Evolutionary conservation across 73 alveolate species (phyloP).

Genomic region (Breviolum minutum): DNA sequence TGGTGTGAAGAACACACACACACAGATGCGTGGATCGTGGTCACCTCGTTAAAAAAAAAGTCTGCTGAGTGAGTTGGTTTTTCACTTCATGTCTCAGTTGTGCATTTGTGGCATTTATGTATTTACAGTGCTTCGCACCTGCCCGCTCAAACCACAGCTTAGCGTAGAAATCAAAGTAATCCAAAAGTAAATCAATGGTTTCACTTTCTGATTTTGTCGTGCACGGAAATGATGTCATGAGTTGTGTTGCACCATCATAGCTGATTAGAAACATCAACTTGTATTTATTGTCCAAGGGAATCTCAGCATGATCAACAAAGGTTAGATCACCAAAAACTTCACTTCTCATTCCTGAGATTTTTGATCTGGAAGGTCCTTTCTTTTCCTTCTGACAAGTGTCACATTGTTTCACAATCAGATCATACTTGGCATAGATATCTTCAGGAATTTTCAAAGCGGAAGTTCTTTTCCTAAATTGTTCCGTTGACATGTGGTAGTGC

Average conservation of each 20-base stretch:
- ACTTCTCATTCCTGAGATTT: neutral
- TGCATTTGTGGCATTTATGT: too few relatives aligned
- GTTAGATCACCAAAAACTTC: slow-evolving; percentile 13
- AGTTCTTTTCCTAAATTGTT: neutral
- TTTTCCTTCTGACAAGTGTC: neutral
- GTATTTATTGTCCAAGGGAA: neutral
- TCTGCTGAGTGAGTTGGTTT: too few relatives aligned
- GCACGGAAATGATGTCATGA: neutral
- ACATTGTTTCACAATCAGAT: neutral
- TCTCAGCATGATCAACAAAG: neutral
- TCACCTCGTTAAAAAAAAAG: too few relatives aligned
- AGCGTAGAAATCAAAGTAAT: neutral
- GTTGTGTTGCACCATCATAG: neutral
- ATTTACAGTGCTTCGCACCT: too few relatives aligned
- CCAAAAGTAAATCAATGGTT: neutral
- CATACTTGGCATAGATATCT: neutral
- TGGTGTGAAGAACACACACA: too few relatives aligned
- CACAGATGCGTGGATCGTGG: too few relatives aligned
- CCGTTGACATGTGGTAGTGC: too few relatives aligned
- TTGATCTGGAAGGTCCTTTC: neutral
- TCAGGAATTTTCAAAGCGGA: neutral
- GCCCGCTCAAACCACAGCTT: too few relatives aligned
- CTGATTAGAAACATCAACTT: neutral
- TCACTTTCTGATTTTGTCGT: neutral
- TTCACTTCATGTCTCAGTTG: too few relatives aligned